phyloP scores from a whole-genome alignment of 352 stramenopile genomes.

The Globisporangium parvum region DNA sequence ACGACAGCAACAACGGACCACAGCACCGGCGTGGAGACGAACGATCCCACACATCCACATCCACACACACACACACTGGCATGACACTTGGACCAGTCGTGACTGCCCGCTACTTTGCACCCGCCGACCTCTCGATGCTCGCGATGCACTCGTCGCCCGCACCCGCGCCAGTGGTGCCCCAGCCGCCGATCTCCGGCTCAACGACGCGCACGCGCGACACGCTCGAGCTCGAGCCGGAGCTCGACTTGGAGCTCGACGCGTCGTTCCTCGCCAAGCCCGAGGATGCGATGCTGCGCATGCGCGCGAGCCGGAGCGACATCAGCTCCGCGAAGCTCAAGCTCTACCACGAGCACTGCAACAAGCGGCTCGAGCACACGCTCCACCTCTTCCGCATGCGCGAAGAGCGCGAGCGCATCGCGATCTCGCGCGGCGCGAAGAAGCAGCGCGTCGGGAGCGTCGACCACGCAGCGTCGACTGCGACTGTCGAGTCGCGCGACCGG shows the following conservation, averaged over 20 bases:
- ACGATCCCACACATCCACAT: not conserved
- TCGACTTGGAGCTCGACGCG: slow-evolving; percentile 12
- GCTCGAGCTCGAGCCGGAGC: slow-evolving; percentile 11
- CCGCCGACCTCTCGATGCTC: not conserved
- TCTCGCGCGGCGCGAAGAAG: slow-evolving; percentile 14
- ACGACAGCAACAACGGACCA: too few relatives aligned
- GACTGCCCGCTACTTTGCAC: not conserved
- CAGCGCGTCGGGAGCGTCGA: slow-evolving; percentile 10
- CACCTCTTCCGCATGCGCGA: slow-evolving; percentile 40
- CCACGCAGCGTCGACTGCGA: slow-evolving; percentile 1
- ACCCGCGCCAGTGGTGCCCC: not conserved
- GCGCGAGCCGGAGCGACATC: slow-evolving; percentile 25
- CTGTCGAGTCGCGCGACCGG: slow-evolving; percentile 13
- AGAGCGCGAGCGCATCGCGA: slow-evolving; percentile 25
- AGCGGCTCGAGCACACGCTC: slow-evolving; percentile 33
- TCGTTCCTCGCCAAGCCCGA: slow-evolving; percentile 13
- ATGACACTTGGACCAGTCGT: slow-evolving; percentile 6
- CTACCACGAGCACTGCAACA: slow-evolving; percentile 47
- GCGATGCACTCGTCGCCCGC: not conserved
- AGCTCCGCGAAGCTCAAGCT: slow-evolving; percentile 30
- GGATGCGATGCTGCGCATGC: slow-evolving; percentile 11
- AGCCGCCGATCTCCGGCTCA: slow-evolving; percentile 6
- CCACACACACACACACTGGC: not conserved
- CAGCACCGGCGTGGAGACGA: too few relatives aligned
- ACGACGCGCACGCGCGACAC: slow-evolving; percentile 6